A percentile compares a stretch with the other conserved stretches of the same genome.
These are phyloP conservation scores for Cardamine chenopodiifolia DNA, from an alignment of 345 rosid genomes.

Conservation along the genomic window DNA sequence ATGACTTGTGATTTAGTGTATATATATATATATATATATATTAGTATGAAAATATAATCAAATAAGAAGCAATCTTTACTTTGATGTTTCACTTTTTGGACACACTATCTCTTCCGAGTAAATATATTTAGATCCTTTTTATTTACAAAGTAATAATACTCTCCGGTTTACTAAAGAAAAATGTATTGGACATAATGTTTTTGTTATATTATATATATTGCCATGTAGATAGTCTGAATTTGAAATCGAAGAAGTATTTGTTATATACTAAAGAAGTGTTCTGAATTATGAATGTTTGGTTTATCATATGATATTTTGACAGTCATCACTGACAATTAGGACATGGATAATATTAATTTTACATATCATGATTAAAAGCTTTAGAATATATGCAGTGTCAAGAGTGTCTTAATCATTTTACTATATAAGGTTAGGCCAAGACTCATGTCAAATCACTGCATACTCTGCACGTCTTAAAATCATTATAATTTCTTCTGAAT, in stretches of 20 bases:
- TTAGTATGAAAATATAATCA: too few species aligned
- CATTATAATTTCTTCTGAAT: background rate
- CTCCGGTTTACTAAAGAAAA: too few species aligned
- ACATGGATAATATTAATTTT: background rate
- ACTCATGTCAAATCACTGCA: constrained; percentile 15
- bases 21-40: too few species aligned
- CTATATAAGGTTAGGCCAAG: constrained; percentile 11
- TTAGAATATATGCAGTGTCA: constrained; percentile 9
- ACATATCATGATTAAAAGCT: constrained; percentile 5
- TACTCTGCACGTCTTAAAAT: constrained; percentile 2
- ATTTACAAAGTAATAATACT: too few species aligned
- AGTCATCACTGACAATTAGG: background rate
- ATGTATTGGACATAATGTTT: too few species aligned
- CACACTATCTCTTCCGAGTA: too few species aligned
- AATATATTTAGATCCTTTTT: too few species aligned
- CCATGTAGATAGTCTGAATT: background rate
- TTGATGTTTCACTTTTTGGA: too few species aligned
- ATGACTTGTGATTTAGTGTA: too few species aligned
- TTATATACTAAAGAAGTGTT: background rate
- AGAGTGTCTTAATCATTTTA: constrained; percentile 15
- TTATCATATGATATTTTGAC: background rate
- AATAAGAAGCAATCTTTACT: too few species aligned
- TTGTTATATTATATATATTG: too few species aligned
- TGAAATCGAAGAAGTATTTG: background rate
- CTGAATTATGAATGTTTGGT: constrained; percentile 11